These are phyloP conservation scores for Calonectria honghensis DNA, from an alignment of 2,329 filamentous ascomycete genomes.

Conservation along the genomic window DNA sequence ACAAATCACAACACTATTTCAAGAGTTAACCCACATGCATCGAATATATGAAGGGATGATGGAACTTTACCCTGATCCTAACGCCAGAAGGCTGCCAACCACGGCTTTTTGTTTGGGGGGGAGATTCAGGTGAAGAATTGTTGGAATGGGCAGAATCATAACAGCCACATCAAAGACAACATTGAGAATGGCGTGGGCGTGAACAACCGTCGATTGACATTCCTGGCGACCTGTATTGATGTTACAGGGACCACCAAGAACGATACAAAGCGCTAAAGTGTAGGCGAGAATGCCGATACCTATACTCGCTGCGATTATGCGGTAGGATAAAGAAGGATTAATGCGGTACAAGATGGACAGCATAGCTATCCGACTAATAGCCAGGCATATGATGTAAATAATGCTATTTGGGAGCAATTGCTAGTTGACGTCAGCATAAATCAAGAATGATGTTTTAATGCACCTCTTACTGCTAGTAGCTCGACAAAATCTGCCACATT, in stretches of 20 bases:
- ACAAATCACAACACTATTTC: not conserved
- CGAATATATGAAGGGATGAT: not conserved
- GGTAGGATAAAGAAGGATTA: constrained; percentile 2
- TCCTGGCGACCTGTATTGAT: not conserved
- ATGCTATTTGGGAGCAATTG: not conserved
- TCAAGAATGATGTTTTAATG: not conserved
- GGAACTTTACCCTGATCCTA: not conserved
- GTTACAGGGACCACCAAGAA: constrained; percentile 1
- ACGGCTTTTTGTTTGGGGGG: not conserved
- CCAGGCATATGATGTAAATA: not conserved
- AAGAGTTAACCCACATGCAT: not conserved
- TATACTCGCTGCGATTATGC: not conserved
- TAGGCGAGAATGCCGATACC: not conserved
- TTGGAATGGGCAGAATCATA: not conserved
- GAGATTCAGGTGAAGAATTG: not conserved
- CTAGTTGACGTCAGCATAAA: not conserved
- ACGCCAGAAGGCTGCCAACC: constrained; percentile 1
- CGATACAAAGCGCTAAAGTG: not conserved
- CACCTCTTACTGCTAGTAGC: not conserved
- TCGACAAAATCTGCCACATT: constrained; percentile 4
- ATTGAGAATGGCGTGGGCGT: not conserved
- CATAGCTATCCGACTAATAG: constrained; percentile 9
- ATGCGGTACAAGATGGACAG: constrained; percentile 9
- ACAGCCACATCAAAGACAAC: not conserved
- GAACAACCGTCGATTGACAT: not conserved